Evolutionary conservation across 2,329 filamentous ascomycete species (phyloP).

Genomic region (Pseudogymnoascus sp.): DNA sequence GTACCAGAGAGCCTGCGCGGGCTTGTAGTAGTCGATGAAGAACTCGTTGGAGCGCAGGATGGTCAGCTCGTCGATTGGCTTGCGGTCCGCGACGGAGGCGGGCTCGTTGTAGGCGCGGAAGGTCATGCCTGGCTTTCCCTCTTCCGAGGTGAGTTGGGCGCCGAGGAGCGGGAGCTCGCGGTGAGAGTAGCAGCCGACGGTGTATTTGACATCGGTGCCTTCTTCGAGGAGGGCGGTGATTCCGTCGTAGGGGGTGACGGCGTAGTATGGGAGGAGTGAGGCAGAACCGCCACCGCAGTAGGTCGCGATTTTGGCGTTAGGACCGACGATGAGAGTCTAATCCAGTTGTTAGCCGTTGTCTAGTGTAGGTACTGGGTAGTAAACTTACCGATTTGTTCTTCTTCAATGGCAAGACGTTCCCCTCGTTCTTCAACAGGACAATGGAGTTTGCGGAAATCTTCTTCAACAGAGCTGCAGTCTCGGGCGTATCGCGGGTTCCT

Average conservation of each 20-base stretch:
- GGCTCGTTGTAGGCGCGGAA: constrained; percentile 56
- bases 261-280: constrained; percentile 51
- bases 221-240: constrained; percentile 39
- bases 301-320: constrained; percentile 47
- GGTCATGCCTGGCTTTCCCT: constrained; percentile 49
- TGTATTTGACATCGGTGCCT: constrained; percentile 34
- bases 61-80: constrained; percentile 41
- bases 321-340: constrained; percentile 46
- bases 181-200: constrained; percentile 56
- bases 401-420: constrained; percentile 41
- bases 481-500: constrained; percentile 16
- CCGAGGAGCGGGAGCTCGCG: constrained; percentile 54
- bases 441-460: constrained; percentile 48
- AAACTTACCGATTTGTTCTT: constrained; percentile 9
- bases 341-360: not conserved
- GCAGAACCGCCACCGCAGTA: constrained; percentile 60
- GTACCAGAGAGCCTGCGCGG: constrained; percentile 31
- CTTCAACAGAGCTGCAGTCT: constrained; percentile 36
- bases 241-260: constrained; percentile 63
- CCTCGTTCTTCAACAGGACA: constrained; percentile 54
- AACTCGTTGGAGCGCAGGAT: constrained; percentile 35
- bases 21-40: constrained; percentile 36
- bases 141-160: constrained; percentile 38
- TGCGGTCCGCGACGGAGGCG: constrained; percentile 35
- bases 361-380: not conserved